Base-by-base conservation (phyloP, 108 stramenopile genomes). In the Hondaea fermentalgiana region DNA sequence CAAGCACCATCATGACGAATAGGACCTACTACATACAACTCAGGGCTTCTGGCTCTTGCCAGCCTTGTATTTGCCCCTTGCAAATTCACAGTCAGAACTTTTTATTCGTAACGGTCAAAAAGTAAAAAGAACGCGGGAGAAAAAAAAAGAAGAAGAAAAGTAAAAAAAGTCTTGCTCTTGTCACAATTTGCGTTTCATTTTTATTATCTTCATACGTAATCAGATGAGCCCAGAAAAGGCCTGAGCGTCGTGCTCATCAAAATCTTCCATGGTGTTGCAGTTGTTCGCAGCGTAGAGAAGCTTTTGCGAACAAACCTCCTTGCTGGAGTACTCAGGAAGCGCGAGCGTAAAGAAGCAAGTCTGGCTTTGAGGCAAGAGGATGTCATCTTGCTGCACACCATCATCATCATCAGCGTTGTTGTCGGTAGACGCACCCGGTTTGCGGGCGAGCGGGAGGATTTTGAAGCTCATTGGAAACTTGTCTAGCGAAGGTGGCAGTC, bases 381-480 rank as follows among this genome's bases (percentile, higher is more conserved):
- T 25, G 90, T 94, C 93, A 12, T 90, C 89, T 43, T 51, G 89
- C 57, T 44, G 60, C 72, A 42, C 45, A 49, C 69, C 89, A 23
- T 92, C 92, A 25, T 69, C 64, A 14, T 8, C 64, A 69, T 17
- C 64, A 8, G 14, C 8, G 64, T 69, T 23, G 55, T 16, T 57
- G 14, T 57, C 55, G 35, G 35, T 35, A 35, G 35, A 35, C 35
- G 35, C 35, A 35, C 35, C 2, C 42, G 14, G 64, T 23, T 69
- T 69, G 25, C 64, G 64, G 47, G 72, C 59, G 14, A 91, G 89
- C 12, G 89, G 29, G 72, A 90, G 91, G 17, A 94, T 88, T 87
- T 93, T 92, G 93, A 94, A 94, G 29, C 89, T 71, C 93, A 91
- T 91, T 35, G 89, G 96, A 90, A 98, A 98, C 87, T 97, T 97